These are phyloP conservation scores for Cystobasidium slooffiae DNA, from an alignment of 1,284 basidiomycete genomes.

Conservation along the genomic window DNA sequence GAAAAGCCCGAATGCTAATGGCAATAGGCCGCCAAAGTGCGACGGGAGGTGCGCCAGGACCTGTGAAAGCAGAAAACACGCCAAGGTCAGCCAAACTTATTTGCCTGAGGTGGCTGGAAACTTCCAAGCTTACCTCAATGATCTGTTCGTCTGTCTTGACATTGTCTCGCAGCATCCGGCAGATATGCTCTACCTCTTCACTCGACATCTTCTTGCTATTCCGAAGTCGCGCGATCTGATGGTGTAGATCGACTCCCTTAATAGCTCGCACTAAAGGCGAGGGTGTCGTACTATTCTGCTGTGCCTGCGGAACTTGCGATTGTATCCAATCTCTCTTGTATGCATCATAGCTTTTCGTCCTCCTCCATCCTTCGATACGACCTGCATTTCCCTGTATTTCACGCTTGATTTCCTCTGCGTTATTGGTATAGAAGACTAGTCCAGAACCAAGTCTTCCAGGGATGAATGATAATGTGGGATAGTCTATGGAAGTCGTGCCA, in stretches of 20 bases:
- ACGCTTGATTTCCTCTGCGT: conserved; percentile 42
- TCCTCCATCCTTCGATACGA: conserved; percentile 79
- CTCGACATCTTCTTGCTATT: conserved; percentile 67
- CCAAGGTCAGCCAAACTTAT: neutral
- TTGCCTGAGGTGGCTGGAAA: neutral
- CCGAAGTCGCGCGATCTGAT: conserved; percentile 73
- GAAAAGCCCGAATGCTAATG: conserved; percentile 85
- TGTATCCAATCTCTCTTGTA: conserved; percentile 37
- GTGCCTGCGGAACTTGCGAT: conserved; percentile 15
- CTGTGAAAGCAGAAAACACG: conserved; percentile 59
- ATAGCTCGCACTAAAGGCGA: conserved; percentile 58
- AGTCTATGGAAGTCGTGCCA: conserved; percentile 70
- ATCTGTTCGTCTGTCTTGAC: conserved; percentile 82
- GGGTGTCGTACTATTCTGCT: conserved; percentile 63
- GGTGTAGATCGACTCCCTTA: conserved; percentile 69
- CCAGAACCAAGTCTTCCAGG: conserved; percentile 47
- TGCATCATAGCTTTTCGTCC: conserved; percentile 66
- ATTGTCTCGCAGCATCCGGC: conserved; percentile 70
- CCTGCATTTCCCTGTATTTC: conserved; percentile 71
- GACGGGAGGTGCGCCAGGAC: conserved; percentile 76
- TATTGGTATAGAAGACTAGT: conserved; percentile 5
- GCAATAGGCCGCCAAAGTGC: conserved; percentile 79
- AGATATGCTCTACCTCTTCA: conserved; percentile 74
- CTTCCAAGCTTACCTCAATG: conserved; percentile 69
- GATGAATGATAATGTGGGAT: conserved; percentile 60